Evolutionary conservation across 371 early-diverging fungal species (phyloP).

Genomic region (Mortierella sp.): DNA sequence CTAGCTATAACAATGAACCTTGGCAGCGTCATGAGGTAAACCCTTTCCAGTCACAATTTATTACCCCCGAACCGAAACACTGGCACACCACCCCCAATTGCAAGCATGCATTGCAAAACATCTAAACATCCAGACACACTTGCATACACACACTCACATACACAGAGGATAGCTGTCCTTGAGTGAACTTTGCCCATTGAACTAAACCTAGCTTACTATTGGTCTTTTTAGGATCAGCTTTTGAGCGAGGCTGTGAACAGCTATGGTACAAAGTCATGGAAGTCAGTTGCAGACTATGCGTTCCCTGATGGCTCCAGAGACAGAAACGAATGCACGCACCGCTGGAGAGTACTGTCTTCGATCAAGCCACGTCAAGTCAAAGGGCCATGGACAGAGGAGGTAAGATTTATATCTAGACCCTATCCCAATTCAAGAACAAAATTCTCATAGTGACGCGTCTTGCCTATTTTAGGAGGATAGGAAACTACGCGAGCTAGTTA

Average conservation of each 20-base stretch:
- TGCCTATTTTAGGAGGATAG: slow-evolving; percentile 49
- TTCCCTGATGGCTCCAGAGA: slow-evolving; percentile 53
- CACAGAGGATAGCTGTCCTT: too few species aligned
- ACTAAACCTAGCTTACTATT: too few species aligned
- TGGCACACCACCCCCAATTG: neutral
- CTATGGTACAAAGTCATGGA: slow-evolving; percentile 44
- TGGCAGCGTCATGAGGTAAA: slow-evolving; percentile 52
- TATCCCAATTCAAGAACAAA: neutral
- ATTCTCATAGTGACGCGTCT: too few species aligned
- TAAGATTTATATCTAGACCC: neutral
- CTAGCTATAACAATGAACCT: slow-evolving; percentile 27
- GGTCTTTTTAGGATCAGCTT: slow-evolving; percentile 29
- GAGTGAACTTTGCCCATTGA: too few species aligned
- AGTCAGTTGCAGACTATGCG: slow-evolving; percentile 35
- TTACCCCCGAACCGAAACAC: neutral
- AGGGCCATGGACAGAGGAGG: slow-evolving; percentile 58
- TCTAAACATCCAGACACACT: too few species aligned
- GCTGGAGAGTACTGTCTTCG: slow-evolving; percentile 46
- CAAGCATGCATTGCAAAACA: too few species aligned
- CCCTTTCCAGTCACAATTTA: neutral
- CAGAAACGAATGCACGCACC: slow-evolving; percentile 45
- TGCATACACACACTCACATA: too few species aligned
- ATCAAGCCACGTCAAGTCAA: slow-evolving; percentile 45
- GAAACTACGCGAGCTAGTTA: slow-evolving; percentile 38
- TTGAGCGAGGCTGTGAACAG: slow-evolving; percentile 38